Evolutionary conservation across 2,329 filamentous ascomycete genomes (phyloP), one percentile per base, ranked within the genome.

Genomic region (Trichocomaceae sp.): DNA sequence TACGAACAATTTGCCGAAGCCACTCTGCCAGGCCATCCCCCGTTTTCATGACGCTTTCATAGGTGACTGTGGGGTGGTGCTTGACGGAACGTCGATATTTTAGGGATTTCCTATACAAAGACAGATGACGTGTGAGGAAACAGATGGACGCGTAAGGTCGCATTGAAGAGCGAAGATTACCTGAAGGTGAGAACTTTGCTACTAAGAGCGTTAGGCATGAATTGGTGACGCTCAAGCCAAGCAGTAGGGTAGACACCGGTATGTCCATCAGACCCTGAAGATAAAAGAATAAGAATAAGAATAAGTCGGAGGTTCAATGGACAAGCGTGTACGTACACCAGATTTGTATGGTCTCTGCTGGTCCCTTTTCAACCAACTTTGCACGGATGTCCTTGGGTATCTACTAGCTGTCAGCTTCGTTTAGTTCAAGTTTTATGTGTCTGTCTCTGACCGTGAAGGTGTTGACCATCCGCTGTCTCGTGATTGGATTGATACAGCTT

Each of bases 241-340:
- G 77, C 69, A 77, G 80, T 85, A 1, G 77, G 66, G 65, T 90
- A 95, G 22, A 76, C 70, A 69, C 87, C 90, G 45, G 76, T 65
- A 68, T 95, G 90, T 1, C 76, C 77, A 65, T 87, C 85, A 57
- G 79, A 79, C 85, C 86, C 86, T 88, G 26, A 6, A 29, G 44
- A n/a, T n/a, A n/a, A 12, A 33, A 26, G 42, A 44, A 33, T 54
- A 58, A 29, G 5, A 29, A 29, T 29, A 23, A 56, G 29, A 44
- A 22, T 26, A 45, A 49, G 33, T 15, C 39, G 45, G 33, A 22
- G 10, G 20, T 9, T 15, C 45, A 19, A 37, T 2, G 33, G n/a
- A 31, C 17, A 13, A 23, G 10, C 22, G n/a, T 44, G 19, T 7
- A 59, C 74, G 59, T 64, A 84, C 83, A 85, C 52, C 68, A 71